These are phyloP conservation scores for Huntiella savannae DNA, from an alignment of 2,329 filamentous ascomycete genomes.

Conservation along the genomic window DNA sequence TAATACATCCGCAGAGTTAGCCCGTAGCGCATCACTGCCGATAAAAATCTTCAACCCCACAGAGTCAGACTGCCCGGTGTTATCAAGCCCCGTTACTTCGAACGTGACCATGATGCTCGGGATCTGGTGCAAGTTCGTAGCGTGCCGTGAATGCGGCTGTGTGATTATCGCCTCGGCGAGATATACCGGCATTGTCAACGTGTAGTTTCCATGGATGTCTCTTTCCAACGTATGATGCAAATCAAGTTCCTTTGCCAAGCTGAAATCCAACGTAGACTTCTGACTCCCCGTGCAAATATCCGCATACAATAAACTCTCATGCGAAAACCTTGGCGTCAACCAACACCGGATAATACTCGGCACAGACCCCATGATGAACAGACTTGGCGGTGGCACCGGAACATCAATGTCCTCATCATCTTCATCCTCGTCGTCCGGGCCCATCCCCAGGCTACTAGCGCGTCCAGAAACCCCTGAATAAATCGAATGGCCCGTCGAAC, in stretches of 20 bases:
- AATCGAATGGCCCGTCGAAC: constrained; percentile 62
- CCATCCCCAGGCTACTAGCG: constrained; percentile 73
- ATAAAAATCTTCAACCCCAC: constrained; percentile 59
- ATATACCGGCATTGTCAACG: constrained; percentile 64
- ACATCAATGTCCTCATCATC: constrained; percentile 53
- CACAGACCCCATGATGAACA: constrained; percentile 72
- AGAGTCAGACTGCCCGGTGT: constrained; percentile 20
- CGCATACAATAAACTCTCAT: constrained; percentile 74
- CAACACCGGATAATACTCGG: constrained; percentile 92
- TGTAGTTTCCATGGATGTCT: constrained; percentile 44
- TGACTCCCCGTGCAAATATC: constrained; percentile 85
- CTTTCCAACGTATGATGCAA: constrained; percentile 47
- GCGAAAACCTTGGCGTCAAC: constrained; percentile 78
- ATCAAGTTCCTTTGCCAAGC: constrained; percentile 56
- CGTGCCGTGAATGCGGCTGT: constrained; percentile 52
- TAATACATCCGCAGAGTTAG: constrained; percentile 75
- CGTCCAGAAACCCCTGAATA: constrained; percentile 46
- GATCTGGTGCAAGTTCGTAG: constrained; percentile 49
- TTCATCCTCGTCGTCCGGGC: constrained; percentile 46
- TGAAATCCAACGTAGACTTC: constrained; percentile 61
- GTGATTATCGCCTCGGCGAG: constrained; percentile 77
- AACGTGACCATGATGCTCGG: constrained; percentile 69
- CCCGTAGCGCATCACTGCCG: constrained; percentile 70
- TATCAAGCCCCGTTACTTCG: constrained; percentile 43
- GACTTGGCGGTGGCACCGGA: constrained; percentile 59